Evolutionary conservation across 2,329 filamentous ascomycete genomes (phyloP), one percentile per base, ranked within the genome.

Genomic region (Metarhizium sp.): DNA sequence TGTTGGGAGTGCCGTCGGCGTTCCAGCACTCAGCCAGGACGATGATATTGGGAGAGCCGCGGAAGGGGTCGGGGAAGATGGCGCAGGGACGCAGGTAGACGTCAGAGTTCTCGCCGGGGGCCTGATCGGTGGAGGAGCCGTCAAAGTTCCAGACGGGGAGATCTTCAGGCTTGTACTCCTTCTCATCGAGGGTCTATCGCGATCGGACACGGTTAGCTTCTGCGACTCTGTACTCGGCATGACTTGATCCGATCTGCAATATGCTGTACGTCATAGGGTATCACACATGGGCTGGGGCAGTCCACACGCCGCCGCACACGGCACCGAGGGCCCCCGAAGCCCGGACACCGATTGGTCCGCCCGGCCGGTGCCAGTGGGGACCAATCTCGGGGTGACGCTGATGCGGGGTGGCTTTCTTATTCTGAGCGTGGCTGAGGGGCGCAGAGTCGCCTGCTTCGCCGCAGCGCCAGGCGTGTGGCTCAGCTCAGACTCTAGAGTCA

Each of bases 21-120:
- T 92, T 91, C 88, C 90, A 96, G 75, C 90, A 95, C 80, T 96
- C 92, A 70, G 86, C 84, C 68, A 97, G 87, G 66, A 97, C 92
- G 65, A 96, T 84, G 73, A 96, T 87, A 81, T 96, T 96, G 75
- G 91, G 88, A 58, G 84, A 84, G 59, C 85, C 82, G 64, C 92
- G 88, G 86, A 96, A 92, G 58, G 92, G 92, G 62, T 96, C 91
- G 64, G 90, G 88, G 83, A 84, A 96, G 76, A 92, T 85, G 65
- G 91, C 90, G 60, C 88, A 84, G 57, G 92, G 92, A 70, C 90
- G 87, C 65, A 97, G 89, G 83, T 96, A 96, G 79, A 96, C 89
- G 75, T 97, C 92, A 50, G 90, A 96, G 84, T 97, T 94, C 74
- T 95, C 88, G 67, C 92, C 91, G 45, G 90, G 90, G 51, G 92